Percentiles rank a stretch among this genome's conserved stretches.
Evolutionary conservation across 371 early-diverging fungal species (phyloP).

Genomic region (Mortierella sp.): DNA sequence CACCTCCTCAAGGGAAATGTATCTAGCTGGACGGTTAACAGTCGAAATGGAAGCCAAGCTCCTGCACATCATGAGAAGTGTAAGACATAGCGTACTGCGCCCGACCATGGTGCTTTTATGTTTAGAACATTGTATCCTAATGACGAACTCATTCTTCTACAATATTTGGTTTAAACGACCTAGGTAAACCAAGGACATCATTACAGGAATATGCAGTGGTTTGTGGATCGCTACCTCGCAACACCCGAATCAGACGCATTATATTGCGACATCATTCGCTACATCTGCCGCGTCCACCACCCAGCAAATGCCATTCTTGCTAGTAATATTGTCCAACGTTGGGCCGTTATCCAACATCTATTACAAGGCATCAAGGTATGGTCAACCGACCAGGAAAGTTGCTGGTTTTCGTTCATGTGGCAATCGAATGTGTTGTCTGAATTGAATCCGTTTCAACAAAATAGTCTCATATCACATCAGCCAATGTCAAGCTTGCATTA

Average conservation of each 20-base stretch:
- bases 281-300: conserved; percentile 80
- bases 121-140: no score
- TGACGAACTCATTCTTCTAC: no score
- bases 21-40: conserved; percentile 70
- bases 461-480: conserved; percentile 65
- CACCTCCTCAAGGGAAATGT: conserved; percentile 72
- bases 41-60: conserved; percentile 80
- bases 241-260: conserved; percentile 72
- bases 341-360: conserved; percentile 74
- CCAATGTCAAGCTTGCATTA: conserved; percentile 77
- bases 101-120: no score
- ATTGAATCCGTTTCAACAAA: no score
- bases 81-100: background rate
- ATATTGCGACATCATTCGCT: conserved; percentile 79
- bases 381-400: no score
- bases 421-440: no score
- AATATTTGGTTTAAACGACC: no score
- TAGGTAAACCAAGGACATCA: conserved; percentile 63
- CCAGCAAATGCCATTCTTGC: conserved; percentile 81
- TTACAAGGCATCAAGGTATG: conserved; percentile 68
- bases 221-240: conserved; percentile 68
- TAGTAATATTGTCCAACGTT: conserved; percentile 81
- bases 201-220: conserved; percentile 74
- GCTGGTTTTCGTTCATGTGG: no score
- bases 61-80: conserved; percentile 59